Evolutionary conservation across 345 rosid genomes (phyloP).

Genomic region (Trapa incisa): DNA sequence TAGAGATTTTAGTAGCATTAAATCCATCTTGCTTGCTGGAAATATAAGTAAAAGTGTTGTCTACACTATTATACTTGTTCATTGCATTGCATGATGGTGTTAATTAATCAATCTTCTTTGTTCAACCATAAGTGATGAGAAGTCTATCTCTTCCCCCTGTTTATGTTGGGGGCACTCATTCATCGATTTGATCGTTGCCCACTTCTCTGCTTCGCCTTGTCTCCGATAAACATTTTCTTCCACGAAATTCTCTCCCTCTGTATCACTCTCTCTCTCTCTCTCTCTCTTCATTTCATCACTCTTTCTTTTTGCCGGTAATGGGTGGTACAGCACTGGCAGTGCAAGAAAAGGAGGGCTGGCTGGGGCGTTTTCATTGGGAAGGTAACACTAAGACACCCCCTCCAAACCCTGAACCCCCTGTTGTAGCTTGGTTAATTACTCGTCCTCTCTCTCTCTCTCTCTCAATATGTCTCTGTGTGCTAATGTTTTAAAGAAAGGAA

Average conservation of each 20-base stretch:
- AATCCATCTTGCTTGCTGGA: too few relatives aligned
- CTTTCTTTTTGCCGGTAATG: slow-evolving; percentile 3
- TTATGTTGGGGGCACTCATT: slow-evolving; percentile 5
- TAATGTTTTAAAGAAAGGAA: too few relatives aligned
- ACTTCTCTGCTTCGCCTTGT: slow-evolving; percentile 7
- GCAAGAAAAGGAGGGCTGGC: slow-evolving; percentile 27
- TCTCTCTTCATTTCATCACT: slow-evolving; percentile 10
- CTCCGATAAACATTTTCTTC: slow-evolving; percentile 4
- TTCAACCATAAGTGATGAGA: neutral
- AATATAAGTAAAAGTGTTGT: too few relatives aligned
- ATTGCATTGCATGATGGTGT: too few relatives aligned
- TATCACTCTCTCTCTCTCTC: slow-evolving; percentile 9
- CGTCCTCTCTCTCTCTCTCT: too few relatives aligned
- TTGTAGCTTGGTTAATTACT: too few relatives aligned
- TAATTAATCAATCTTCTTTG: too few relatives aligned
- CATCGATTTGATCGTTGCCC: slow-evolving; percentile 54
- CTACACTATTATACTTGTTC: too few relatives aligned
- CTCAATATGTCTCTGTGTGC: too few relatives aligned
- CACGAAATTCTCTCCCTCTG: slow-evolving; percentile 6
- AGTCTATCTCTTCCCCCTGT: slow-evolving; percentile 1
- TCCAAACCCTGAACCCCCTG: too few relatives aligned
- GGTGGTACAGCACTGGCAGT: slow-evolving; percentile 30
- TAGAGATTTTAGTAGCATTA: too few relatives aligned
- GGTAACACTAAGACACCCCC: slow-evolving; percentile 21
- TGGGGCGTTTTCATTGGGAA: slow-evolving; percentile 69